Conservation (phyloP, 2,329 filamentous ascomycete species). For the Curvularia eragrostidis region DNA sequence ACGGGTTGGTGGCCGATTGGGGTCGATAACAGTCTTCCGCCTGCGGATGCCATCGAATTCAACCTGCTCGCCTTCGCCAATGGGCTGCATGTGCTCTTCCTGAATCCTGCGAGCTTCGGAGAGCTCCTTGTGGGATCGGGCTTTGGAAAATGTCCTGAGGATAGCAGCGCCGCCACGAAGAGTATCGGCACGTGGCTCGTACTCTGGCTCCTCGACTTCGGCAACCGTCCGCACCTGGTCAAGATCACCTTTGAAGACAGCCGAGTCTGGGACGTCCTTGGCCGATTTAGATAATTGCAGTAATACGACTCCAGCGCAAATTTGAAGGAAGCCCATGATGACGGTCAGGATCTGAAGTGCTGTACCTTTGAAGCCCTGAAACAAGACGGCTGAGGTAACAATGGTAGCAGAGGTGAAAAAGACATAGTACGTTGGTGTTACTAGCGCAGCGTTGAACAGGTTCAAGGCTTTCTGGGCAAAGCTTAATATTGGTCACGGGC, state of each 20-base stretch:
- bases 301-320: constrained; percentile 90
- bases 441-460: constrained; percentile 92
- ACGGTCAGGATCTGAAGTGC: constrained; percentile 82
- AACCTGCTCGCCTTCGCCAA: constrained; percentile 78
- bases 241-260: constrained; percentile 89
- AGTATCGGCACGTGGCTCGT: constrained; percentile 93
- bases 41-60: constrained; percentile 93
- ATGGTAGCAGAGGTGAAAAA: constrained; percentile 97
- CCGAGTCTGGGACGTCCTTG: constrained; percentile 93
- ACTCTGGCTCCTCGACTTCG: constrained; percentile 94
- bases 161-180: constrained; percentile 91
- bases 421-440: constrained; percentile 98
- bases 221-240: constrained; percentile 95
- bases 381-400: constrained; percentile 88
- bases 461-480: constrained; percentile 89
- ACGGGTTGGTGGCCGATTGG: constrained; percentile 45
- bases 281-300: constrained; percentile 97
- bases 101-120: constrained; percentile 80
- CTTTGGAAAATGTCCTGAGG: constrained; percentile 78
- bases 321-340: constrained; percentile 90
- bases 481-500: constrained; percentile 10
- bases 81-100: constrained; percentile 80
- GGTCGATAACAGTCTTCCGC: constrained; percentile 65
- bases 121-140: constrained; percentile 77
- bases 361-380: constrained; percentile 91